phyloP scores from a whole-genome alignment of 805 yeast species.

The Ogataea neopini region DNA sequence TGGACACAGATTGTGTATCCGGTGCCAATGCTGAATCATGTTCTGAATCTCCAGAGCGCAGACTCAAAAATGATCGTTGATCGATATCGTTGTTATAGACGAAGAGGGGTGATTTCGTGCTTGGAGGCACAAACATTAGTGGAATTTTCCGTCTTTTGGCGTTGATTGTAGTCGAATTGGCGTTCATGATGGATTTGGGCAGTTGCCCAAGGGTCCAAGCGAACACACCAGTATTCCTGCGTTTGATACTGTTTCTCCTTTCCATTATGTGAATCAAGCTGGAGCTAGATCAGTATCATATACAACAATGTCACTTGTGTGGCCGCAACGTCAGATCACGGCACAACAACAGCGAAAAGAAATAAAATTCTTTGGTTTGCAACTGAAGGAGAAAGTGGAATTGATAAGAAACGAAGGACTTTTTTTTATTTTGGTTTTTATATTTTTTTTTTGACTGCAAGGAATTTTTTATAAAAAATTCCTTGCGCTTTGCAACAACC shows the following conservation, averaged over 20 bases:
- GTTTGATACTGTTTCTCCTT: conserved; percentile 18
- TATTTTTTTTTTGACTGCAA: background rate
- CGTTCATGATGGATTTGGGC: conserved; percentile 28
- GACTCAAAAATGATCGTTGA: conserved; percentile 37
- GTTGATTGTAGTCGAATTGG: conserved; percentile 33
- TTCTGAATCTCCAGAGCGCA: conserved; percentile 33
- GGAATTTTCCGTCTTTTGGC: conserved; percentile 38
- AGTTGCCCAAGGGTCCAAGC: conserved; percentile 27
- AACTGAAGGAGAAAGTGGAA: too few relatives aligned
- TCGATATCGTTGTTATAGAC: conserved; percentile 35
- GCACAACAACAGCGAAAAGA: too few relatives aligned
- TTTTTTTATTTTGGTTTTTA: background rate
- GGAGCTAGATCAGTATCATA: background rate
- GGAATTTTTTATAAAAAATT: too few relatives aligned
- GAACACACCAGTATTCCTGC: conserved; percentile 28
- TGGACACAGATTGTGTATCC: conserved; percentile 35
- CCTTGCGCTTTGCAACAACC: too few relatives aligned
- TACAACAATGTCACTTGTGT: too few relatives aligned
- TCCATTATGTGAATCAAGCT: conserved; percentile 13
- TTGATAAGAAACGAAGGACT: background rate
- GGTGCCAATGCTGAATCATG: conserved; percentile 21
- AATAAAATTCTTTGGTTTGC: too few relatives aligned
- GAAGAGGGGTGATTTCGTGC: conserved; percentile 38
- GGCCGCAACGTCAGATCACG: too few relatives aligned
- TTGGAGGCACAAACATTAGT: conserved; percentile 39